Base-by-base conservation (phyloP, 2,329 filamentous ascomycete species). In the Rugonectria rugulosa region DNA sequence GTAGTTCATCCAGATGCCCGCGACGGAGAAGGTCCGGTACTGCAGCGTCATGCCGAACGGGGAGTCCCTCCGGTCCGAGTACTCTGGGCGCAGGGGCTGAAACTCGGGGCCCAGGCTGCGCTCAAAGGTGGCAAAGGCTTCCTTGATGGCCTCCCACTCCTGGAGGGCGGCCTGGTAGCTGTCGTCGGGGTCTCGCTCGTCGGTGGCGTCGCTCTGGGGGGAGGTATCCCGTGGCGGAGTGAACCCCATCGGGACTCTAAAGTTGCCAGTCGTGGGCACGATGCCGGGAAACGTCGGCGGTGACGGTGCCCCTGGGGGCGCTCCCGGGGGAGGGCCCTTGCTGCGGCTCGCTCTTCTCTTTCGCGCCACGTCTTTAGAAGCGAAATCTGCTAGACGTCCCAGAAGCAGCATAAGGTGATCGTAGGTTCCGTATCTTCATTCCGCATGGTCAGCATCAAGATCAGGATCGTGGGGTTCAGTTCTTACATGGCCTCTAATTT, bases 321-420 rank as follows among this genome's bases (percentile, higher is more conserved):
- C 7, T 14, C 6, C 6, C 5, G 69, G 66, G 24, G 64, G 56
- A 10, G 63, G 65, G 1, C 68, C 68, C 32, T 66, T 69, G 10
- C 70, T 70, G 41, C 69, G 72, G 23, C 64, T 81, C 7, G 84
- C 84, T 66, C 83, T 88, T 43, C 90, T 77, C 72, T 99, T 99
- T 49, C 95, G 83, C 37, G 83, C 81, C 14, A 92, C 79, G 70
- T 98, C 95, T 61, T 85, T 87, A 1, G 88, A 85, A 2, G 88
- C 83, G 71, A 97, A 98, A 63, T 90, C 86, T 49, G 89, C 85
- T 12, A 97, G 79, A 3, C 95, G 87, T 8, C 87, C 92, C 20
- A 97, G 81, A 2, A 98, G 77, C 4, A 98, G 81, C 38, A 96
- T 83, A 5, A 97, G 76, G 70, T 97, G 92, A 70, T 99, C 95